Evolutionary conservation across 805 yeast species (phyloP).

Genomic region (Candida krabiensis): DNA sequence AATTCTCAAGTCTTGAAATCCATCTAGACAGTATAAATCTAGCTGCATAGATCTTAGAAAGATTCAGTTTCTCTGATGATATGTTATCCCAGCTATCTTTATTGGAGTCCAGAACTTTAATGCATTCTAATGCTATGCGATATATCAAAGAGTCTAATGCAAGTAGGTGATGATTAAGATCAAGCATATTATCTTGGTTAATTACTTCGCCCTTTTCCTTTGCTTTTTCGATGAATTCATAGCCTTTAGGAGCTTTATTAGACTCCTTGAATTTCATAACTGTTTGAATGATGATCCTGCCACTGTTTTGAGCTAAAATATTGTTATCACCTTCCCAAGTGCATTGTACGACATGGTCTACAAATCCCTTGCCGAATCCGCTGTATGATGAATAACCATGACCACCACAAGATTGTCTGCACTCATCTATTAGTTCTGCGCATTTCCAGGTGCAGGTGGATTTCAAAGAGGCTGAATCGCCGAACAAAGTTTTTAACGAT

Average conservation of each 20-base stretch:
- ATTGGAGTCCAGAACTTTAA: slow-evolving; percentile 33
- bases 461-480: slow-evolving; percentile 83
- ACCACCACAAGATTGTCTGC: slow-evolving; percentile 94
- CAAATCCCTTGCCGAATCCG: slow-evolving; percentile 84
- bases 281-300: slow-evolving; percentile 67
- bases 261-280: slow-evolving; percentile 37
- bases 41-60: slow-evolving; percentile 53
- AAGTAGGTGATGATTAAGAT: slow-evolving; percentile 32
- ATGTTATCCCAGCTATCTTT: slow-evolving; percentile 45
- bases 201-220: slow-evolving; percentile 34
- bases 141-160: slow-evolving; percentile 43
- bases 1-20: slow-evolving; percentile 32
- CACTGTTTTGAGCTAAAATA: slow-evolving; percentile 79
- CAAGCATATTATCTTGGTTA: slow-evolving; percentile 28
- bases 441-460: slow-evolving; percentile 89
- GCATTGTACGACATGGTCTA: slow-evolving; percentile 96
- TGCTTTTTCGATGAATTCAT: slow-evolving; percentile 35
- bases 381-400: slow-evolving; percentile 94
- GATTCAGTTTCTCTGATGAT: slow-evolving; percentile 43
- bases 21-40: slow-evolving; percentile 45
- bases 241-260: slow-evolving; percentile 47
- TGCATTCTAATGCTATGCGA: slow-evolving; percentile 37
- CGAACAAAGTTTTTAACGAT: slow-evolving; percentile 74
- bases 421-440: slow-evolving; percentile 77
- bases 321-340: slow-evolving; percentile 99